These are phyloP conservation scores for Hypoxylon crocopeplum DNA, from an alignment of 495 filamentous ascomycete species.

Conservation along the genomic window DNA sequence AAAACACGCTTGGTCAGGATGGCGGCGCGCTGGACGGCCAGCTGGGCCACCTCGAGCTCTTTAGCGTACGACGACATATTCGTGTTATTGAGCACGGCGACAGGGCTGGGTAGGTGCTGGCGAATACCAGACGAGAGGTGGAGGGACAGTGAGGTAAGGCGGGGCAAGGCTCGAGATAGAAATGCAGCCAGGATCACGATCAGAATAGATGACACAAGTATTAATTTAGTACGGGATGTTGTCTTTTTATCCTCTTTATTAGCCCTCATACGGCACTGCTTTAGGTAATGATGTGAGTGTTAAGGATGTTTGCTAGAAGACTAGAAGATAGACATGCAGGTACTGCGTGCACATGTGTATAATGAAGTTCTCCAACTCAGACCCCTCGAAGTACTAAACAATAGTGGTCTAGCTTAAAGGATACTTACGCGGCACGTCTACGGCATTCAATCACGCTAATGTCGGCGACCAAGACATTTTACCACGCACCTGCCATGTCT, in stretches of 20 bases:
- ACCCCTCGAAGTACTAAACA: neutral
- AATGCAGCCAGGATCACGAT: constrained; percentile 41
- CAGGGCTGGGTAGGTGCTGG: constrained; percentile 23
- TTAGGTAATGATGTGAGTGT: neutral
- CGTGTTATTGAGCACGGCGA: neutral
- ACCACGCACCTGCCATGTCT: neutral
- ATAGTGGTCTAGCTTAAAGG: neutral
- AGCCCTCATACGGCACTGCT: constrained; percentile 18
- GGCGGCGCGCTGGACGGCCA: constrained; percentile 89
- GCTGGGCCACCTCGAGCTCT: constrained; percentile 85
- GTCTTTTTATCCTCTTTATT: constrained; percentile 25
- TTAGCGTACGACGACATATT: constrained; percentile 66
- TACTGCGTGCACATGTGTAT: neutral
- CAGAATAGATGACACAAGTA: constrained; percentile 30
- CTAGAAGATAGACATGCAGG: too few relatives aligned
- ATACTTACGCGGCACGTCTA: neutral
- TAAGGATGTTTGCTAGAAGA: neutral
- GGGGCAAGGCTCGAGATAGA: constrained; percentile 38
- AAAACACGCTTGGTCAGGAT: constrained; percentile 93
- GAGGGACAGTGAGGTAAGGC: constrained; percentile 38
- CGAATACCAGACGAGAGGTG: constrained; percentile 29
- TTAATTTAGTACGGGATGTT: constrained; percentile 9
- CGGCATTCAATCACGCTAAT: neutral
- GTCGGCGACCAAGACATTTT: constrained; percentile 2
- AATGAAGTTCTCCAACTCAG: too few relatives aligned